phyloP scores from a whole-genome alignment of 1,139 yeast genomes.

The Yamadazyma sp. region DNA sequence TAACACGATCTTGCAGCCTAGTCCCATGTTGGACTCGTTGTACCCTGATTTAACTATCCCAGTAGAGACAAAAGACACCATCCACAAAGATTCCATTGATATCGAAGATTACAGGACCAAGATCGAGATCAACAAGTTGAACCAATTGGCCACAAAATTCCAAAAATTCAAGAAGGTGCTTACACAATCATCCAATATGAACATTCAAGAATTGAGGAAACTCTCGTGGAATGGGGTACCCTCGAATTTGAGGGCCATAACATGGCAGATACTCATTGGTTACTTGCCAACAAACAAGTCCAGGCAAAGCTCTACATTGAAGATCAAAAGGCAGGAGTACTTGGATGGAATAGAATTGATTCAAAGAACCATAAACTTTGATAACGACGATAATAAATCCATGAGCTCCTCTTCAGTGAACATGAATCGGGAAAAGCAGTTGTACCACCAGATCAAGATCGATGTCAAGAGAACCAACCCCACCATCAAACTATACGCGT shows the following conservation, averaged over 20 bases:
- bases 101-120: slow-evolving; percentile 20
- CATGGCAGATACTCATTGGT: slow-evolving; percentile 90
- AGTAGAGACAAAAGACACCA: slow-evolving; percentile 9
- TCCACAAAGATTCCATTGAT: slow-evolving; percentile 22
- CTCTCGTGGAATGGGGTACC: slow-evolving; percentile 97
- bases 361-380: slow-evolving; percentile 42
- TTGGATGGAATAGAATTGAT: slow-evolving; percentile 56
- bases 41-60: slow-evolving; percentile 39
- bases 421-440: slow-evolving; percentile 57
- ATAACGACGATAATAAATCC: slow-evolving; percentile 28
- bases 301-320: slow-evolving; percentile 67
- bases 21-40: slow-evolving; percentile 37
- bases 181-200: slow-evolving; percentile 56
- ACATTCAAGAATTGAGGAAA: slow-evolving; percentile 64
- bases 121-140: slow-evolving; percentile 47
- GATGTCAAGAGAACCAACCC: slow-evolving; percentile 97
- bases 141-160: slow-evolving; percentile 60
- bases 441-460: slow-evolving; percentile 95
- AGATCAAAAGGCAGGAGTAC: slow-evolving; percentile 84
- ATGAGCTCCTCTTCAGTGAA: slow-evolving; percentile 20
- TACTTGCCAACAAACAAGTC: slow-evolving; percentile 84
- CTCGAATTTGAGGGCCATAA: slow-evolving; percentile 69
- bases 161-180: slow-evolving; percentile 66
- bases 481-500: slow-evolving; percentile 68
- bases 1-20: slow-evolving; percentile 22